Evolutionary conservation across 75 land plant species (phyloP), one percentile per base, ranked within the genome.

Genomic region (Sequoiadendron giganteum): DNA sequence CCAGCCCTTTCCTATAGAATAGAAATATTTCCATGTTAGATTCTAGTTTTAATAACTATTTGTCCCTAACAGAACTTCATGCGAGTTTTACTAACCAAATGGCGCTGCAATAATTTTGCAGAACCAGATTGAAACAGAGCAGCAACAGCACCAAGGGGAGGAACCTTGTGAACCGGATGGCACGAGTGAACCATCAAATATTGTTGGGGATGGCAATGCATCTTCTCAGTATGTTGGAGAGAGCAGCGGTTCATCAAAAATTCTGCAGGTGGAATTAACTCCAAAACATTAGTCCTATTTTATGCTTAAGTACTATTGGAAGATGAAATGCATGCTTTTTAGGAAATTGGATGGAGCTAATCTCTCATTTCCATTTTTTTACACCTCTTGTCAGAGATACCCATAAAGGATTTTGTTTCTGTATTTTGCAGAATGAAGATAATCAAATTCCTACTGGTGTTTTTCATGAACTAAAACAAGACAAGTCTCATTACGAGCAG

Each of bases 381-480:
- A 39, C 28, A 18, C 40, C 5, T 8, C 42, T 79, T 79, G 40
- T 65, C 70, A 21, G n/a, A 65, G 28, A 65, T 65, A 65, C 8
- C n/a, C n/a, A 21, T 39, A 7, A 40, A 79, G 28, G 19, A 10
- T 2, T 21, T 79, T 39, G 28, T 40, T 40, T 40, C 10, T 79
- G 82, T 42, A 77, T 77, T 40, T 79, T 79, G 21, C 82, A 79
- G 82, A 79, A 39, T 79, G 82, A 79, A 42, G 10, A 25, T 10
- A 79, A 79, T 39, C 82, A 19, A 40, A 79, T 40, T 79, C 28
- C 28, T 79, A 19, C 47, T 19, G 40, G 18, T 79, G 25, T 34
- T 18, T 4, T 6, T 79, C 45, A 19, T 79, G 82, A 79, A 79
- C 28, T 18, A 40, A 21, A 78, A 39, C 81, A 78, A 19, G 42